Conservation (phyloP, 768 basidiomycete genomes). For the Stropharia rugosoannulata region DNA sequence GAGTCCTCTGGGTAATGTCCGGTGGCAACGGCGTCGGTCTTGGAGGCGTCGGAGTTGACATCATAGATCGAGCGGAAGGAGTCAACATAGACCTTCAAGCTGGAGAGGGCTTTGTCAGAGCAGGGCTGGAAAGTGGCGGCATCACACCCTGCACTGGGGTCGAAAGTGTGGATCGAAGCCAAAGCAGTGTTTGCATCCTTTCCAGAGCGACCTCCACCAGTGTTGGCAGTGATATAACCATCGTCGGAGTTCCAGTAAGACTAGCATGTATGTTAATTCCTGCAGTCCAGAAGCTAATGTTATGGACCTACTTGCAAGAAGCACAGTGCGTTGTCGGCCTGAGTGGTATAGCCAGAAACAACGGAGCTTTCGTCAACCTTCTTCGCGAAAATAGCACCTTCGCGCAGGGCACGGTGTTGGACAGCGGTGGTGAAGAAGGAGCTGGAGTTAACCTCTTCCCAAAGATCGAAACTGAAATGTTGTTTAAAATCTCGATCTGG, state of each 20-base stretch:
- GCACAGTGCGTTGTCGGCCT: slow-evolving; percentile 64
- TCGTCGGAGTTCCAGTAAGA: slow-evolving; percentile 57
- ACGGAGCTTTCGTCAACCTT: slow-evolving; percentile 46
- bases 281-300: too few species aligned
- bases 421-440: slow-evolving; percentile 81
- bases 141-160: slow-evolving; percentile 66
- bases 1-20: slow-evolving; percentile 73
- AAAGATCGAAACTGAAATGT: slow-evolving; percentile 55
- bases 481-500: not conserved
- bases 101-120: slow-evolving; percentile 72
- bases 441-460: slow-evolving; percentile 66
- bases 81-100: slow-evolving; percentile 60
- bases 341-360: slow-evolving; percentile 44
- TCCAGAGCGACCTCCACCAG: slow-evolving; percentile 67
- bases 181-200: slow-evolving; percentile 71
- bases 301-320: slow-evolving; percentile 38
- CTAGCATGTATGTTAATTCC: not conserved
- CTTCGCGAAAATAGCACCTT: slow-evolving; percentile 61
- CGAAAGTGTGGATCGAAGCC: slow-evolving; percentile 71
- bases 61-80: slow-evolving; percentile 65
- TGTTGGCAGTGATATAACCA: slow-evolving; percentile 68
- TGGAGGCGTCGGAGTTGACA: slow-evolving; percentile 57
- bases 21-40: slow-evolving; percentile 57
- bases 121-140: slow-evolving; percentile 74
- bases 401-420: slow-evolving; percentile 68